These are phyloP conservation scores for Hypoxylon lenormandii DNA, from an alignment of 495 filamentous ascomycete genomes.

Conservation along the genomic window DNA sequence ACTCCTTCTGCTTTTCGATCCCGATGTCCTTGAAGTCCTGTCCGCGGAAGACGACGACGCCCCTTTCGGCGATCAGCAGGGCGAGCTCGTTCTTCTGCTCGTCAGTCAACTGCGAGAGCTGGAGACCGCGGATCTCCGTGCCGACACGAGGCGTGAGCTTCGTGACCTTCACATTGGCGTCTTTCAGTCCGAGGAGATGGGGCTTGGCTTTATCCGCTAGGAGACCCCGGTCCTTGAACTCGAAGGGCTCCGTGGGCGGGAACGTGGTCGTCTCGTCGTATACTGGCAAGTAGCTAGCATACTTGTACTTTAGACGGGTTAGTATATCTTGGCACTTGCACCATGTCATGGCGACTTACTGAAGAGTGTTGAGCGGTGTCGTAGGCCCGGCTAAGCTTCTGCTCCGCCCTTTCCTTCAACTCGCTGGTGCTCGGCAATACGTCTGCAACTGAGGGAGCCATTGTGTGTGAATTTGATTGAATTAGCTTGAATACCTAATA, in stretches of 20 bases:
- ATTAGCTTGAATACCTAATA: slow-evolving; percentile 19
- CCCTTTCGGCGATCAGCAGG: slow-evolving; percentile 74
- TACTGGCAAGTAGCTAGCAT: slow-evolving; percentile 71
- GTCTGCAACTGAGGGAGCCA: slow-evolving; percentile 50
- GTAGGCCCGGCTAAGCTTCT: slow-evolving; percentile 47
- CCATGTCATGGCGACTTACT: slow-evolving; percentile 21
- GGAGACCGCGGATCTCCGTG: slow-evolving; percentile 76
- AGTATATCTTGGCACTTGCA: neutral
- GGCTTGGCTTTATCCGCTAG: slow-evolving; percentile 68
- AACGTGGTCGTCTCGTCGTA: slow-evolving; percentile 72
- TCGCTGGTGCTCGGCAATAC: slow-evolving; percentile 45
- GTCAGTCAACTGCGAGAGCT: slow-evolving; percentile 74
- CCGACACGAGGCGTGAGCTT: slow-evolving; percentile 77
- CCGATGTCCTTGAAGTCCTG: slow-evolving; percentile 74
- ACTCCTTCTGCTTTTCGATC: slow-evolving; percentile 70
- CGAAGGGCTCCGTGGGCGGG: slow-evolving; percentile 68
- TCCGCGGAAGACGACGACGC: slow-evolving; percentile 78
- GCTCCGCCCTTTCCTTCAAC: slow-evolving; percentile 41
- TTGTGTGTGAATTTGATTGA: slow-evolving; percentile 18
- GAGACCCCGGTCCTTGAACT: slow-evolving; percentile 70
- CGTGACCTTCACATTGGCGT: slow-evolving; percentile 59
- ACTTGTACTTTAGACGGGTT: slow-evolving; percentile 61
- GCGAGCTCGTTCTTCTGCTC: slow-evolving; percentile 81
- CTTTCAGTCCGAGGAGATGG: slow-evolving; percentile 63
- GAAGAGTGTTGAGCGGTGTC: slow-evolving; percentile 44